Conservation (phyloP, 1,139 yeast genomes). For the Suhomyces taliae region DNA sequence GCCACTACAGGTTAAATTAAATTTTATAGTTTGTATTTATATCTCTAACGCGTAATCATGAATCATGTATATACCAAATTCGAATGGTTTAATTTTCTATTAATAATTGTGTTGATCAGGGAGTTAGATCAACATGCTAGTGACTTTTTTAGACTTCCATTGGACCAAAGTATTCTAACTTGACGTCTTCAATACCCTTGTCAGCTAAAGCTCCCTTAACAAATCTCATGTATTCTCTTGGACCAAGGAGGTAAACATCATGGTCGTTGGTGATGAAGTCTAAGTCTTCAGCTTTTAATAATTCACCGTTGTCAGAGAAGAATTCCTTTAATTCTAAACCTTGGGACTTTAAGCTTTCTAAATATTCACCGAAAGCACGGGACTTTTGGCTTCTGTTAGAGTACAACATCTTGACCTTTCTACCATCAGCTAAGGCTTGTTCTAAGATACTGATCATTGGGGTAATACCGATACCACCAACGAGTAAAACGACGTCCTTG, state of each 20-base stretch:
- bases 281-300: slow-evolving; percentile 11
- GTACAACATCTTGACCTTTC: slow-evolving; percentile 28
- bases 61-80: too few species aligned
- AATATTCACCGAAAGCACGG: slow-evolving; percentile 31
- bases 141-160: slow-evolving; percentile 11
- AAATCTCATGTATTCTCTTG: slow-evolving; percentile 32
- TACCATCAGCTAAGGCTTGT: slow-evolving; percentile 28
- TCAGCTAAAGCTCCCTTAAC: slow-evolving; percentile 20
- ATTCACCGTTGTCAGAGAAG: slow-evolving; percentile 15
- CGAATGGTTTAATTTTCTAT: too few species aligned
- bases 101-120: too few species aligned
- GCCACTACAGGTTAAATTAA: too few species aligned
- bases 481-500: slow-evolving; percentile 45
- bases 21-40: too few species aligned
- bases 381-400: slow-evolving; percentile 26
- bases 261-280: slow-evolving; percentile 17
- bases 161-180: slow-evolving; percentile 26
- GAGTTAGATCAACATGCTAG: too few species aligned
- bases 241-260: slow-evolving; percentile 39
- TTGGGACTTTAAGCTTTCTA: slow-evolving; percentile 17
- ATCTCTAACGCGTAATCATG: too few species aligned
- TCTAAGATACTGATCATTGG: slow-evolving; percentile 58
- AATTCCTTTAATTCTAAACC: slow-evolving; percentile 24
- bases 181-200: slow-evolving; percentile 14
- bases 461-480: slow-evolving; percentile 72